Evolutionary conservation across 2,329 filamentous ascomycete genomes (phyloP).

Genomic region (Cryphonectria carpinicola): DNA sequence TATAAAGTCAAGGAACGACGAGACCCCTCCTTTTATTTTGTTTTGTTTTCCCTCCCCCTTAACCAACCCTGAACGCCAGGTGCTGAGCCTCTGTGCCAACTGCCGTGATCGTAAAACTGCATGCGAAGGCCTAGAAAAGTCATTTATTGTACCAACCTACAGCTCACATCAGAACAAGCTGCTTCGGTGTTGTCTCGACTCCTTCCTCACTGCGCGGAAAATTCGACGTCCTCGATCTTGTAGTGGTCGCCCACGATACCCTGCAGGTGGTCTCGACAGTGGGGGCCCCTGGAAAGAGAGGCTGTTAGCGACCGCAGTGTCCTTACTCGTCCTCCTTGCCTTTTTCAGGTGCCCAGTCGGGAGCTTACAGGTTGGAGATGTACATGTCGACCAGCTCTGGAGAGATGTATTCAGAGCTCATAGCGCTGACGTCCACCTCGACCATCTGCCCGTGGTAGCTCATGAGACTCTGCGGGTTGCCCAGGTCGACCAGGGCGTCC

Average conservation of each 20-base stretch:
- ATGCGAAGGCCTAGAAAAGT: not conserved
- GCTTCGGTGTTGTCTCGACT: constrained; percentile 32
- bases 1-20: not conserved
- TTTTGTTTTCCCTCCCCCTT: not conserved
- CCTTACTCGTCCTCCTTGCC: not conserved
- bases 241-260: constrained; percentile 38
- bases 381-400: constrained; percentile 78
- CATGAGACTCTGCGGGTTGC: constrained; percentile 76
- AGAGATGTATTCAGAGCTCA: constrained; percentile 80
- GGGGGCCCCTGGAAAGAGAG: constrained; percentile 36
- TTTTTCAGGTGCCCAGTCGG: not conserved
- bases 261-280: constrained; percentile 37
- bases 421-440: constrained; percentile 77
- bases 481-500: constrained; percentile 83
- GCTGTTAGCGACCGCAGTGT: not conserved
- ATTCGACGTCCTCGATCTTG: constrained; percentile 65
- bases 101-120: not conserved
- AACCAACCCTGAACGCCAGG: constrained; percentile 8
- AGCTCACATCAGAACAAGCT: constrained; percentile 17
- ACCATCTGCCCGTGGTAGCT: constrained; percentile 81
- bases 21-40: not conserved
- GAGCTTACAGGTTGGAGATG: constrained; percentile 79
- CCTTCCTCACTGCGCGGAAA: constrained; percentile 48
- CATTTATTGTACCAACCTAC: constrained; percentile 9
- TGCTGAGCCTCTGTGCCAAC: not conserved